These are phyloP conservation scores for Fusarium tuaranense DNA, from an alignment of 2,329 filamentous ascomycete species.

Conservation along the genomic window DNA sequence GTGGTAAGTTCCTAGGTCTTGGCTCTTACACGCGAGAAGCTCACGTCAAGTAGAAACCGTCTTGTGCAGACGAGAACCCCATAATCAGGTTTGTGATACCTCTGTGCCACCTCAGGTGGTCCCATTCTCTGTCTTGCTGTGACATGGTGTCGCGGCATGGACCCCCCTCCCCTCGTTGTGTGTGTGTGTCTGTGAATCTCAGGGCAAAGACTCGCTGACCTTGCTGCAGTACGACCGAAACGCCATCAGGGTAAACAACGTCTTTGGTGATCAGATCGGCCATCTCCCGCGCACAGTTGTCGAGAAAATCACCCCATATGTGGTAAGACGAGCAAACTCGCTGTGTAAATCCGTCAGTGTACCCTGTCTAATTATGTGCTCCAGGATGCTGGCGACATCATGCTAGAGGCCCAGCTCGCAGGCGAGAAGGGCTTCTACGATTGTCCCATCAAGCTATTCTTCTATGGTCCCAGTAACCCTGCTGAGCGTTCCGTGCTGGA, in stretches of 20 bases:
- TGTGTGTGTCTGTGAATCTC: background rate
- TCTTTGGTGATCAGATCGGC: constrained; percentile 80
- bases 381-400: constrained; percentile 68
- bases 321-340: constrained; percentile 60
- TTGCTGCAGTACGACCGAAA: constrained; percentile 71
- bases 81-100: constrained; percentile 62
- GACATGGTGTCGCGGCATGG: background rate
- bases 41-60: constrained; percentile 61
- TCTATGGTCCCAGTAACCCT: constrained; percentile 76
- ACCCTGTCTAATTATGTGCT: constrained; percentile 16
- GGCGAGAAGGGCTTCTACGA: constrained; percentile 76
- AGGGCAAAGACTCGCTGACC: constrained; percentile 9
- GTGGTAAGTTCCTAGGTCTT: constrained; percentile 50
- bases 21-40: background rate
- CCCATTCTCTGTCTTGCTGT: constrained; percentile 11
- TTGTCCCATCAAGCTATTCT: constrained; percentile 75
- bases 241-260: constrained; percentile 83
- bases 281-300: constrained; percentile 78
- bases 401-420: constrained; percentile 76
- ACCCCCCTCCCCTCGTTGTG: background rate
- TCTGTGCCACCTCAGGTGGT: constrained; percentile 25
- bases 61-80: constrained; percentile 72
- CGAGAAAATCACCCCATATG: constrained; percentile 77
- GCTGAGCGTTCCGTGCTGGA: constrained; percentile 66
- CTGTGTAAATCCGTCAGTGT: background rate